Evolutionary conservation across 139 green algal genomes (phyloP).

Genomic region (Zygnema cylindricum): DNA sequence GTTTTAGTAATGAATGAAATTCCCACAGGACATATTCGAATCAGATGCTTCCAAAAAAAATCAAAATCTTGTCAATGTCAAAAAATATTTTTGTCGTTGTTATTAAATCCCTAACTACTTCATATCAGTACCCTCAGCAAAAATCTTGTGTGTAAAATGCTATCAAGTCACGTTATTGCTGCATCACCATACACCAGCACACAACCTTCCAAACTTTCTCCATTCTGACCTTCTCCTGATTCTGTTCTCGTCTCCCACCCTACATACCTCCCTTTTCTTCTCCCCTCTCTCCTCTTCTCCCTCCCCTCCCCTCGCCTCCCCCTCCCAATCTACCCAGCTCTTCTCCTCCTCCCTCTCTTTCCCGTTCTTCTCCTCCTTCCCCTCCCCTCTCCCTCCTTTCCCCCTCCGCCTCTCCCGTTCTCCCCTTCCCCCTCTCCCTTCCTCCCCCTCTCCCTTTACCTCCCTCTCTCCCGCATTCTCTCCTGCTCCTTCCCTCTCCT

Average conservation of each 20-base stretch:
- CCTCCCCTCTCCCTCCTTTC: conserved; percentile 53
- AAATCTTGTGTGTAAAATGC: background rate
- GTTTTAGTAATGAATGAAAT: no score
- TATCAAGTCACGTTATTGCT: no score
- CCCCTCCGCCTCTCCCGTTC: background rate
- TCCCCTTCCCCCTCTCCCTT: background rate
- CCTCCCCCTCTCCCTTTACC: background rate
- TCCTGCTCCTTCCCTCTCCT: no score
- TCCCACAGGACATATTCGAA: no score
- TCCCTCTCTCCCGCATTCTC: no score
- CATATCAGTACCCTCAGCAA: background rate
- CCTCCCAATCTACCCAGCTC: conserved; percentile 57
- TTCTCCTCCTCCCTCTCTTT: conserved; percentile 86
- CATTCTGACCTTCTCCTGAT: background rate
- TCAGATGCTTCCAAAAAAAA: no score
- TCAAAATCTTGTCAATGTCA: no score
- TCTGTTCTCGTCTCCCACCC: no score
- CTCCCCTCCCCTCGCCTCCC: background rate
- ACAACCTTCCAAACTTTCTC: background rate
- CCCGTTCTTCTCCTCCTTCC: conserved; percentile 67
- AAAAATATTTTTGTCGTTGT: no score
- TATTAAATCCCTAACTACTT: background rate
- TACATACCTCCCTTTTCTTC: background rate
- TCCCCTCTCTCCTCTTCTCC: background rate
- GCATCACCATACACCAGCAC: background rate